Base-by-base conservation (phyloP, 2,329 filamentous ascomycete species). In the Keithomyces neogunnii region DNA sequence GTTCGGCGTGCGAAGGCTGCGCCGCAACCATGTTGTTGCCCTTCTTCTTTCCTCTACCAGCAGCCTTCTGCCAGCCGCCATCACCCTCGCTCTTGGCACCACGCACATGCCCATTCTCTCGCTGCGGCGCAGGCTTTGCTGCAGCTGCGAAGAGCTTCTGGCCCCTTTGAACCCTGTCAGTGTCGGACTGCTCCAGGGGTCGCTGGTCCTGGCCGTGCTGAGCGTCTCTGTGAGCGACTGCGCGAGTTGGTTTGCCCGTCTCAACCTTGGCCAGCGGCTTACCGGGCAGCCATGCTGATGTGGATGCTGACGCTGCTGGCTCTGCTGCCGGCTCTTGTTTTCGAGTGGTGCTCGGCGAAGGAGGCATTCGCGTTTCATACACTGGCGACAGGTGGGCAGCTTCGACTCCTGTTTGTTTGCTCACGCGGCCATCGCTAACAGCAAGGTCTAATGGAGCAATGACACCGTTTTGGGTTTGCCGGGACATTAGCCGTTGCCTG, bases 361-460 rank as follows among this genome's bases (percentile, higher is more conserved):
- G 84, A 2, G 86, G 84, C 0, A 84, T 86, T n/a, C 78, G 76
- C 5, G 80, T 78, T 68, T 90, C 87, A 50, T 85, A 86, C 0
- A 90, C 86, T 0, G 87, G 87, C 0, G 87, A 90, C 2, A 91
- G 73, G 57, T 76, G 77, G 42, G 74, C 72, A 47, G 72, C 62
- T 7, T 80, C 77, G 8, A 58, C 54, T 11, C 59, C 58, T 28
- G 60, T 50, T 7, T 69, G 65, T 4, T 65, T 61, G 49, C 68
- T 65, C 9, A 71, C 58, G 28, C 69, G 66, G 26, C 69, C 67
- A 33, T 74, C 73, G 3, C 72, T 69, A 39, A 75, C 73, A 1
- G 78, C 78, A 11, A 82, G 70, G 57, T 82, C 79, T 19, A 82
- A 65, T 5, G 79, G 76, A 11, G 78, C 77, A 54, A 81, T 78